Evolutionary conservation across 78 protist genomes (phyloP).

Genomic region (Dictyostelium purpureum): DNA sequence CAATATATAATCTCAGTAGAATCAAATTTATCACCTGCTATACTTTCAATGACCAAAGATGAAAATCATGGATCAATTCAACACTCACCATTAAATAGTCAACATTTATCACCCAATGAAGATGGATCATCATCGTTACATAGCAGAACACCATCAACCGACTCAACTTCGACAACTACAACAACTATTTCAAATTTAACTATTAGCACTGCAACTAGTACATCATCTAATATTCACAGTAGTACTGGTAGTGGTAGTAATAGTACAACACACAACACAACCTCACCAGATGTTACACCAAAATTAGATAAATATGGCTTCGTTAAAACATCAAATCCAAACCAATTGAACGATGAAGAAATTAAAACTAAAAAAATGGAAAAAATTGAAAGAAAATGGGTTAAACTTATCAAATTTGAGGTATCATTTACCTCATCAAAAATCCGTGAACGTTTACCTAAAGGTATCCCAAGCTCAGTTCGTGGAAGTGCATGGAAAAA

Average conservation of each 20-base stretch:
- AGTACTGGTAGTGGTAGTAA: not conserved
- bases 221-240: not conserved
- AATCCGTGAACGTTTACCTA: constrained; percentile 66
- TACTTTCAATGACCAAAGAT: not conserved
- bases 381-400: constrained; percentile 46
- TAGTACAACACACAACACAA: not conserved
- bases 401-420: constrained; percentile 10
- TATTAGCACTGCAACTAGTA: not conserved
- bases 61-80: constrained; percentile 7
- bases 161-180: constrained; percentile 1
- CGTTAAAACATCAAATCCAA: constrained; percentile 36
- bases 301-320: constrained; percentile 74
- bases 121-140: constrained; percentile 1
- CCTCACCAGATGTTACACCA: constrained; percentile 43
- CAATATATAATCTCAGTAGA: not conserved
- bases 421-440: constrained; percentile 10
- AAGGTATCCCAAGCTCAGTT: constrained; percentile 82
- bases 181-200: constrained; percentile 5
- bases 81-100: constrained; percentile 9
- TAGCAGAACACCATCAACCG: constrained; percentile 18
- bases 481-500: constrained; percentile 58
- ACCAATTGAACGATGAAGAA: constrained; percentile 1
- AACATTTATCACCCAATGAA: not conserved
- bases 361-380: constrained; percentile 55
- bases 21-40: not conserved